Conservation (phyloP, 163 green algal genomes). For the Trebouxia gelatinosa region DNA sequence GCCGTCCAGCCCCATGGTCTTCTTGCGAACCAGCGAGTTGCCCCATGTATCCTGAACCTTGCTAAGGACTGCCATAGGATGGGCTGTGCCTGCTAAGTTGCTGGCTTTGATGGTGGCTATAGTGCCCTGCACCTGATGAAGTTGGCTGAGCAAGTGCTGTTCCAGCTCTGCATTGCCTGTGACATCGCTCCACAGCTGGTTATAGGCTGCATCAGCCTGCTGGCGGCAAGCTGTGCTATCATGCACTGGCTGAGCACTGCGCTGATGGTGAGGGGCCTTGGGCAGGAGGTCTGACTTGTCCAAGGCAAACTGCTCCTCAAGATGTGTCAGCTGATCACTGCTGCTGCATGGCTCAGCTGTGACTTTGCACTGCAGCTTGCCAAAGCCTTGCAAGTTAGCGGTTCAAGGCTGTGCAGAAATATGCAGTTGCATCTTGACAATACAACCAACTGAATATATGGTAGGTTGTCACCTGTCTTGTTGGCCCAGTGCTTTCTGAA, state of each 20-base stretch:
- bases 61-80: not conserved
- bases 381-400: not conserved
- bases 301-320: not conserved
- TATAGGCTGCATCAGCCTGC: not conserved
- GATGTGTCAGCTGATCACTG: not conserved
- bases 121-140: not conserved
- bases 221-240: not conserved
- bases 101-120: constrained; percentile 6
- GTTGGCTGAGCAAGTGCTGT: constrained; percentile 1
- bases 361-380: not conserved
- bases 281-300: not conserved
- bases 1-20: not conserved
- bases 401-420: too few relatives aligned
- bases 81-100: not conserved
- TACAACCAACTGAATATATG: too few relatives aligned
- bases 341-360: not conserved
- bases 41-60: not conserved
- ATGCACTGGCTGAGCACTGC: not conserved
- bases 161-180: not conserved
- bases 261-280: not conserved
- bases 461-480: too few relatives aligned
- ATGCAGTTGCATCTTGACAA: too few relatives aligned
- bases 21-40: not conserved
- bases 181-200: not conserved
- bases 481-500: too few relatives aligned